Evolutionary conservation across 257 asterid genomes (phyloP).

Genomic region (Paulownia fortunei): DNA sequence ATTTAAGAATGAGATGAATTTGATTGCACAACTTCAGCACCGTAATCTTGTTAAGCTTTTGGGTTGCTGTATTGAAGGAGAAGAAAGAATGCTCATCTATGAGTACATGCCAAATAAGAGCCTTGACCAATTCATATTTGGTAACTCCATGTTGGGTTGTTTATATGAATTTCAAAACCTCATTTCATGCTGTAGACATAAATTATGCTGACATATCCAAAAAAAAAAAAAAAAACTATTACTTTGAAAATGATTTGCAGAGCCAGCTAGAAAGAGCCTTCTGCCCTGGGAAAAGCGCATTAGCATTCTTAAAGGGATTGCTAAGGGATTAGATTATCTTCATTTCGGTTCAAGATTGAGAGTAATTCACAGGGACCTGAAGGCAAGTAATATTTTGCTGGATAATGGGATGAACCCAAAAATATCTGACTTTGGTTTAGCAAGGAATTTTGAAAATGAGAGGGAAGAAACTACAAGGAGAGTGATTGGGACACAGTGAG

Average conservation of each 20-base stretch:
- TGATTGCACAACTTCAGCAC: constrained; percentile 49
- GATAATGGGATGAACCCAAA: constrained; percentile 54
- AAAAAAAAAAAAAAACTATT: background rate
- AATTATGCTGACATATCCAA: background rate
- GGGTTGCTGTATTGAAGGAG: constrained; percentile 49
- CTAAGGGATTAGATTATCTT: constrained; percentile 52
- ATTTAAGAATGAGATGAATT: constrained; percentile 45
- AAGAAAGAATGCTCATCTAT: constrained; percentile 45
- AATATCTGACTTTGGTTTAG: constrained; percentile 53
- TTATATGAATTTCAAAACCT: background rate
- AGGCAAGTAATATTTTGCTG: constrained; percentile 52
- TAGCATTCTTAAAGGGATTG: constrained; percentile 50
- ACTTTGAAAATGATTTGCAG: constrained; percentile 8
- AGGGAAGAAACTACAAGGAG: constrained; percentile 40
- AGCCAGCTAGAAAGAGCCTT: constrained; percentile 24
- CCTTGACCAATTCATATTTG: constrained; percentile 45
- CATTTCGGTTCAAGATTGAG: constrained; percentile 52
- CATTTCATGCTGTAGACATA: background rate
- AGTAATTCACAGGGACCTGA: constrained; percentile 52
- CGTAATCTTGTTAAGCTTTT: constrained; percentile 48
- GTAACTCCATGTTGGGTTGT: constrained; percentile 10
- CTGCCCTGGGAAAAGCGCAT: constrained; percentile 39
- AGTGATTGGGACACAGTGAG: constrained; percentile 55
- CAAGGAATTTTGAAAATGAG: constrained; percentile 39
- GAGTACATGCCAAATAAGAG: constrained; percentile 54